Evolutionary conservation across 352 stramenopile genomes (phyloP).

Genomic region (Pythium grandisporangium): DNA sequence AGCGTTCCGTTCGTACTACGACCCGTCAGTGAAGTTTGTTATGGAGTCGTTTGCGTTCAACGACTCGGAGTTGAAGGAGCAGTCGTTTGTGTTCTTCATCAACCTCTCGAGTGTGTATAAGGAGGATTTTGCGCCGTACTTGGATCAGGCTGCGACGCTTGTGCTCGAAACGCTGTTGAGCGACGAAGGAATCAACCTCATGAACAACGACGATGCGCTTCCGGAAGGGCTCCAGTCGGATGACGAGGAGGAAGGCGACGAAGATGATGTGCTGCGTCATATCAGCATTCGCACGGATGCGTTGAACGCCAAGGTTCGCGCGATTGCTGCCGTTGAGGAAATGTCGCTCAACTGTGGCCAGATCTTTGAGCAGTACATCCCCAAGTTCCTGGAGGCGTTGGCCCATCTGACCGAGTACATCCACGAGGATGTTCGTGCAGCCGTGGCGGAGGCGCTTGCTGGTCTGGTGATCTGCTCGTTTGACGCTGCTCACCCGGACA

Average conservation of each 20-base stretch:
- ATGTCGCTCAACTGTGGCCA: slow-evolving; percentile 72
- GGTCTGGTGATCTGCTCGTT: slow-evolving; percentile 83
- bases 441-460: slow-evolving; percentile 68
- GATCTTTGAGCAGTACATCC: slow-evolving; percentile 78
- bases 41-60: slow-evolving; percentile 90
- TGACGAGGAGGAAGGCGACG: slow-evolving; percentile 52
- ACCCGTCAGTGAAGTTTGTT: slow-evolving; percentile 91
- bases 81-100: slow-evolving; percentile 97
- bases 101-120: slow-evolving; percentile 98
- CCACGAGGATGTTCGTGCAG: slow-evolving; percentile 77
- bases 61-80: slow-evolving; percentile 96
- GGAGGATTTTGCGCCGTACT: slow-evolving; percentile 93
- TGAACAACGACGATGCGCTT: slow-evolving; percentile 64
- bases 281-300: slow-evolving; percentile 85
- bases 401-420: slow-evolving; percentile 80
- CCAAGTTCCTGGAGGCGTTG: slow-evolving; percentile 74
- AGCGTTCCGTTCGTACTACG: slow-evolving; percentile 93
- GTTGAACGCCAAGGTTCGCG: slow-evolving; percentile 79
- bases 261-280: slow-evolving; percentile 59
- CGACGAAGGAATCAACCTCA: slow-evolving; percentile 65
- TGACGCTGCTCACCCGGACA: slow-evolving; percentile 60
- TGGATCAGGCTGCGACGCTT: slow-evolving; percentile 68
- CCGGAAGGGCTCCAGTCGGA: slow-evolving; percentile 71
- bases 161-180: slow-evolving; percentile 67
- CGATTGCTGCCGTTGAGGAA: slow-evolving; percentile 75